A percentile compares a stretch with the other conserved stretches of the same genome.
Conservation (phyloP, 306 rosid species). For the Arachis stenosperma region DNA sequence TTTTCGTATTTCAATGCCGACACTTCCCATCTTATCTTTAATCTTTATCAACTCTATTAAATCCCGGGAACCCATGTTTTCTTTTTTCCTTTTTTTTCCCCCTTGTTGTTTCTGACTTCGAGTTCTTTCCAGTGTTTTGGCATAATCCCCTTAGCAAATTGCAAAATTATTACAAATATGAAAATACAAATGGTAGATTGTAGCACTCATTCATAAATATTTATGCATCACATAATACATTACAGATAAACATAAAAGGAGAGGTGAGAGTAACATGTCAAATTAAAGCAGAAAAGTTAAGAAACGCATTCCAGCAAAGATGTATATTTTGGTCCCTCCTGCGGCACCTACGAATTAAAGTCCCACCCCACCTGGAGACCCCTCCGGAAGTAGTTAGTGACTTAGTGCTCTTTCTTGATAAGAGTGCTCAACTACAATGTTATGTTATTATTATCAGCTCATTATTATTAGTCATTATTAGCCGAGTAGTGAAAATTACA, state of each 20-base stretch:
- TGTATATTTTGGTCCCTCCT: conserved; percentile 1
- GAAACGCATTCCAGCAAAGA: too few species aligned
- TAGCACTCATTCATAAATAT: not conserved
- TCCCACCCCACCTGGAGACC: conserved; percentile 15
- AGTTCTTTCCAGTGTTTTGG: not conserved
- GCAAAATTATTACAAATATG: not conserved
- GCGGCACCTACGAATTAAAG: conserved; percentile 25
- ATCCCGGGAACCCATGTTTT: not conserved
- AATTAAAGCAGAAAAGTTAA: too few species aligned
- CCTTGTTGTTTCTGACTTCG: not conserved
- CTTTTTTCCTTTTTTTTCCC: not conserved
- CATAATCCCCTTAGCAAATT: not conserved
- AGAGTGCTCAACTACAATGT: conserved; percentile 36
- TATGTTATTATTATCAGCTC: too few species aligned
- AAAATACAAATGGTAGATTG: not conserved
- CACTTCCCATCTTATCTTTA: conserved; percentile 20
- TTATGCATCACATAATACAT: too few species aligned
- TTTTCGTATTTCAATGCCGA: conserved; percentile 35
- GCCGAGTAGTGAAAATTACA: not conserved
- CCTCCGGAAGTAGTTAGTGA: conserved; percentile 16
- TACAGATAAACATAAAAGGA: too few species aligned
- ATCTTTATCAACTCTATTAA: not conserved
- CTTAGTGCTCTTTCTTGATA: conserved; percentile 37
- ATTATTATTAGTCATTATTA: not conserved
- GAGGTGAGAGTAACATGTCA: too few species aligned